These are phyloP conservation scores for Tolypocladium guangdongense DNA, from an alignment of 2,329 filamentous ascomycete genomes.

Conservation along the genomic window DNA sequence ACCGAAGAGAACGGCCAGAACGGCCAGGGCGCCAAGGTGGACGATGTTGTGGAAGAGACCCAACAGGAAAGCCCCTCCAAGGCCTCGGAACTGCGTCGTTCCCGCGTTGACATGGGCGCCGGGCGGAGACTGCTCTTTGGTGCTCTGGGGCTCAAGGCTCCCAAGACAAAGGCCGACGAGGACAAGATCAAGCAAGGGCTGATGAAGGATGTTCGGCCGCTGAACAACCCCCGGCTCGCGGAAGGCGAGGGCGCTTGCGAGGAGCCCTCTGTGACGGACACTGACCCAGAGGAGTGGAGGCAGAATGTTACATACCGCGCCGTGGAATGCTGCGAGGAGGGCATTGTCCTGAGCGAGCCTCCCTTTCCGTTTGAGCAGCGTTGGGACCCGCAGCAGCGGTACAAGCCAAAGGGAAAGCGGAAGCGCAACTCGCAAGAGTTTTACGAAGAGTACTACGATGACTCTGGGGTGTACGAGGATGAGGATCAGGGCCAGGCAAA, in stretches of 20 bases:
- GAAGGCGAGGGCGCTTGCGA: constrained; percentile 8
- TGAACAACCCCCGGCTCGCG: constrained; percentile 23
- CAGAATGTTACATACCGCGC: constrained; percentile 63
- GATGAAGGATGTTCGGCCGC: constrained; percentile 39
- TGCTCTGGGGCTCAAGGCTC: constrained; percentile 57
- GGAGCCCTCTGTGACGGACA: constrained; percentile 12
- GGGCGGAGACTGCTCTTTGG: constrained; percentile 60
- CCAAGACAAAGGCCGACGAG: constrained; percentile 59
- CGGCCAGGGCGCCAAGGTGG: neutral
- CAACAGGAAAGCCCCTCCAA: neutral
- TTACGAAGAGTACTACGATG: constrained; percentile 19
- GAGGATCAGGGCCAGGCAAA: constrained; percentile 10
- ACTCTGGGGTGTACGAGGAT: constrained; percentile 17
- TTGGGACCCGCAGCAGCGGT: constrained; percentile 69
- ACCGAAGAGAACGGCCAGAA: neutral
- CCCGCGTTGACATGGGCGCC: constrained; percentile 38
- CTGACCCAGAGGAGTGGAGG: constrained; percentile 57
- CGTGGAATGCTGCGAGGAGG: constrained; percentile 72
- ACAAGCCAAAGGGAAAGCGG: constrained; percentile 30
- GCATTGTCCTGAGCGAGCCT: constrained; percentile 58
- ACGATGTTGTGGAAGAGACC: constrained; percentile 3
- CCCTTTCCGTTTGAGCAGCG: constrained; percentile 85
- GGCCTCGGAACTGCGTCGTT: neutral
- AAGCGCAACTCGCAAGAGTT: constrained; percentile 34
- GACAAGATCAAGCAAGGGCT: constrained; percentile 49